These are phyloP conservation scores for Periconia sp. DNA, from an alignment of 2,329 filamentous ascomycete genomes.

Conservation along the genomic window DNA sequence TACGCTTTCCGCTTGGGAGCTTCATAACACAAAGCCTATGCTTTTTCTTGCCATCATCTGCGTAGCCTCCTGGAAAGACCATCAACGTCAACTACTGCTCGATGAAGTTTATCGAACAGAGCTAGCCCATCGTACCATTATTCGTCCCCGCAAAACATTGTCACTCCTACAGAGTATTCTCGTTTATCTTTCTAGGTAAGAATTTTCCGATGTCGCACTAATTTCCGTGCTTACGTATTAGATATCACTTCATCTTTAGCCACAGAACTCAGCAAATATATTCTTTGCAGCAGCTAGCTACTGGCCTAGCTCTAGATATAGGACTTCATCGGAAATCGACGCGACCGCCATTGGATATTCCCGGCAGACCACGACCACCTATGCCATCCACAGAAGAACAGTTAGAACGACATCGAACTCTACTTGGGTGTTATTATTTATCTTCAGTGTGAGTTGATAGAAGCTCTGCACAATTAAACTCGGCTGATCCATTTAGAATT, in stretches of 20 bases:
- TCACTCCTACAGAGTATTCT: slow-evolving; percentile 40
- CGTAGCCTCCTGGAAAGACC: slow-evolving; percentile 35
- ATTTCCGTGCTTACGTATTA: slow-evolving; percentile 18
- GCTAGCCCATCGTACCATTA: slow-evolving; percentile 40
- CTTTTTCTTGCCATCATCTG: slow-evolving; percentile 38
- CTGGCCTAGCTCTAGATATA: slow-evolving; percentile 40
- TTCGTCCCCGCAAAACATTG: slow-evolving; percentile 33
- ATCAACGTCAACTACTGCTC: slow-evolving; percentile 30
- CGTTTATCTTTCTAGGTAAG: slow-evolving; percentile 41
- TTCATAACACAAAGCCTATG: slow-evolving; percentile 36
- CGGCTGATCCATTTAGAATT: slow-evolving; percentile 23
- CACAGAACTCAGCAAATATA: slow-evolving; percentile 43
- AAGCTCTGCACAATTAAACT: not conserved
- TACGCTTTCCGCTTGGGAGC: slow-evolving; percentile 17
- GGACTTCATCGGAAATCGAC: slow-evolving; percentile 29
- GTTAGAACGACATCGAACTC: slow-evolving; percentile 36
- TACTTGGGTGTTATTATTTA: slow-evolving; percentile 42
- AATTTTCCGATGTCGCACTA: not conserved
- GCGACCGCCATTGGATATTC: slow-evolving; percentile 21
- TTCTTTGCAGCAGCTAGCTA: slow-evolving; percentile 37
- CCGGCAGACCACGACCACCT: slow-evolving; percentile 17
- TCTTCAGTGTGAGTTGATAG: slow-evolving; percentile 34
- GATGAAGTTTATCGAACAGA: slow-evolving; percentile 35
- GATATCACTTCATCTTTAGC: slow-evolving; percentile 44
- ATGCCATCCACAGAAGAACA: slow-evolving; percentile 20